These are phyloP conservation scores for Hydnomerulius pinastri DNA, from an alignment of 768 basidiomycete genomes.

Conservation along the genomic window DNA sequence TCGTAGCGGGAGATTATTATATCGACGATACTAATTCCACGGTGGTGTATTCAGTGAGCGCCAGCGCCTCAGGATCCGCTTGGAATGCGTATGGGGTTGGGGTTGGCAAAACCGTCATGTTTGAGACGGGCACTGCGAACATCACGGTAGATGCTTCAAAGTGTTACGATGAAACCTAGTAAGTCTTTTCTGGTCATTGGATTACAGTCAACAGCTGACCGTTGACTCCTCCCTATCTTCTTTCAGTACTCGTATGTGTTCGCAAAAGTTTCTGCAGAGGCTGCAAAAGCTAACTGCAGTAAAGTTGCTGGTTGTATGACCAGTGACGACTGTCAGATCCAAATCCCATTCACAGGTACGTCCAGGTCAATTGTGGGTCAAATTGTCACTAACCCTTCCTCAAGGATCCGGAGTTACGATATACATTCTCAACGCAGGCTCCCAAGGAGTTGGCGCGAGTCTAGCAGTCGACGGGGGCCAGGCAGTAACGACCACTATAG, in stretches of 20 bases:
- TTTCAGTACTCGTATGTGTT: neutral
- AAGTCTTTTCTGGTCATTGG: neutral
- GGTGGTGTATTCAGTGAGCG: neutral
- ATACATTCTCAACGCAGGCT: constrained; percentile 3
- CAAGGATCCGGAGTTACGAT: constrained; percentile 5
- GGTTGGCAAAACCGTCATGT: neutral
- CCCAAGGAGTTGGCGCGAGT: constrained; percentile 1
- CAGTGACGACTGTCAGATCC: neutral
- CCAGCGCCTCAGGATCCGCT: neutral
- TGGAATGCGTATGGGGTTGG: neutral
- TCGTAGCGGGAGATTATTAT: neutral
- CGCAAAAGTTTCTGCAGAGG: too few species aligned
- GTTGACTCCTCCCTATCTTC: neutral
- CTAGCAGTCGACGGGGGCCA: neutral
- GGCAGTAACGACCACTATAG: neutral
- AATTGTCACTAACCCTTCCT: neutral
- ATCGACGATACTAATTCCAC: constrained; percentile 2
- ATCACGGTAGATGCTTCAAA: neutral
- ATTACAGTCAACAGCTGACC: neutral
- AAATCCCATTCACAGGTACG: constrained; percentile 1
- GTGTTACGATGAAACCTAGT: constrained; percentile 4
- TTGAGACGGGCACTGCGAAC: neutral
- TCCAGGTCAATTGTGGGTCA: neutral
- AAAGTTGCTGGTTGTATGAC: neutral
- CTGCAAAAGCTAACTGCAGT: neutral